Conservation (phyloP, 2,329 filamentous ascomycete genomes). For the Hypoxylon sp. region DNA sequence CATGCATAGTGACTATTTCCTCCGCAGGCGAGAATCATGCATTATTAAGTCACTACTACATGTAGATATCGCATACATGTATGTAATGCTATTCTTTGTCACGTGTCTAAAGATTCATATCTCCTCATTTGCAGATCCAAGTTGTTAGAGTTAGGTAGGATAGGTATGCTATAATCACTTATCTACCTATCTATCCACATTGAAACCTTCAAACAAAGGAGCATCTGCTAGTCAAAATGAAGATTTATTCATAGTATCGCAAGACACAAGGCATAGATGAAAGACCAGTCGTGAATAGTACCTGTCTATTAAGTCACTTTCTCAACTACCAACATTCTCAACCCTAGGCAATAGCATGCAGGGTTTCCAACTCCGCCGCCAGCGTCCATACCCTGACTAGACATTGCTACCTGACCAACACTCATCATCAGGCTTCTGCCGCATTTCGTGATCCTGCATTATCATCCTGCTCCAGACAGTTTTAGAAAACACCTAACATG, state of each 20-base stretch:
- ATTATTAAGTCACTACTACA: too few species aligned
- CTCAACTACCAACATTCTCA: slow-evolving; percentile 13
- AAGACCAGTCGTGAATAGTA: slow-evolving; percentile 10
- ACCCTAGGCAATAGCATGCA: slow-evolving; percentile 14
- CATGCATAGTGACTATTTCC: too few species aligned
- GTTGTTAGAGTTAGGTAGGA: not conserved
- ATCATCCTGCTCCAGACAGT: slow-evolving; percentile 14
- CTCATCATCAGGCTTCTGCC: slow-evolving; percentile 2
- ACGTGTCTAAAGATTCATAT: too few species aligned
- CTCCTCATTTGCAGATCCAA: not conserved
- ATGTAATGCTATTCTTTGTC: not conserved
- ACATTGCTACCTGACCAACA: slow-evolving; percentile 3
- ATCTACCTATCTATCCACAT: not conserved
- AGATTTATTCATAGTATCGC: not conserved
- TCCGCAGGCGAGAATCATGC: too few species aligned
- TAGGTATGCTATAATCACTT: not conserved
- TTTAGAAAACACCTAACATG: slow-evolving; percentile 12
- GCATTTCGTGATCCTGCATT: slow-evolving; percentile 15
- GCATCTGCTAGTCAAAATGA: not conserved
- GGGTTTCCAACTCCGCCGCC: slow-evolving; percentile 23
- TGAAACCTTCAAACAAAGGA: not conserved
- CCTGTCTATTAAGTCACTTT: slow-evolving; percentile 29
- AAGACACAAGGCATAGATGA: not conserved
- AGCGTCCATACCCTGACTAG: slow-evolving; percentile 9
- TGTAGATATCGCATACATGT: too few species aligned